Percentiles rank a stretch among this genome's conserved stretches.
These are phyloP conservation scores for Maudiozyma turicensis DNA, from an alignment of 805 yeast species.

Conservation along the genomic window DNA sequence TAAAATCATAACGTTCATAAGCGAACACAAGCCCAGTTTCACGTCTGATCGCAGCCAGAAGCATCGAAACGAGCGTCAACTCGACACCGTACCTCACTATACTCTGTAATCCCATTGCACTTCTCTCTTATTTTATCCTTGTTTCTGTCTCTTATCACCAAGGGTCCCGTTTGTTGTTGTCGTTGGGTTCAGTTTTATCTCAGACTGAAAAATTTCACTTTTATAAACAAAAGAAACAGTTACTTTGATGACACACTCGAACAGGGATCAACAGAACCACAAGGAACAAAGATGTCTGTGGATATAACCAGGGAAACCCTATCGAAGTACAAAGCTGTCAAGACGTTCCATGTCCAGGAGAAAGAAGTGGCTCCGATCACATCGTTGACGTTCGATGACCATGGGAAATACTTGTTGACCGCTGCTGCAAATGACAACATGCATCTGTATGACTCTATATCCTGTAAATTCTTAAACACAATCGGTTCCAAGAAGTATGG, in stretches of 20 bases:
- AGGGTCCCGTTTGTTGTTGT: background rate
- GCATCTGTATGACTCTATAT: constrained; percentile 68
- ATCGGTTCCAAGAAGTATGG: constrained; percentile 87
- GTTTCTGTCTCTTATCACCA: background rate
- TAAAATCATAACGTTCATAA: constrained; percentile 30
- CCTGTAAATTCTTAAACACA: constrained; percentile 60
- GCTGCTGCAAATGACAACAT: constrained; percentile 76
- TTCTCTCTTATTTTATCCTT: background rate
- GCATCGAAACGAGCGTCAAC: constrained; percentile 65
- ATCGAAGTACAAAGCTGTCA: constrained; percentile 32
- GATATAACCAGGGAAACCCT: constrained; percentile 23
- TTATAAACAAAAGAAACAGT: background rate
- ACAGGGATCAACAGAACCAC: background rate
- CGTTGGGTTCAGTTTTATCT: background rate
- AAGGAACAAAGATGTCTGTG: constrained; percentile 6
- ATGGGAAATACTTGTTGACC: constrained; percentile 68
- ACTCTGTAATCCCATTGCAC: constrained; percentile 10
- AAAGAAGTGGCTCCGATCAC: constrained; percentile 48
- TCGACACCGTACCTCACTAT: constrained; percentile 64
- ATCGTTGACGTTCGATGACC: constrained; percentile 68
- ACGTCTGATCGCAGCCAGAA: constrained; percentile 77
- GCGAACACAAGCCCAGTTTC: constrained; percentile 60
- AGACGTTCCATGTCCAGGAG: constrained; percentile 42
- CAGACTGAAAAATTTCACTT: background rate
- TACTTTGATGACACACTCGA: background rate